Evolutionary conservation across 345 rosid genomes (phyloP), one percentile per base, ranked within the genome.

Genomic region (Zanthoxylum bungeanum): DNA sequence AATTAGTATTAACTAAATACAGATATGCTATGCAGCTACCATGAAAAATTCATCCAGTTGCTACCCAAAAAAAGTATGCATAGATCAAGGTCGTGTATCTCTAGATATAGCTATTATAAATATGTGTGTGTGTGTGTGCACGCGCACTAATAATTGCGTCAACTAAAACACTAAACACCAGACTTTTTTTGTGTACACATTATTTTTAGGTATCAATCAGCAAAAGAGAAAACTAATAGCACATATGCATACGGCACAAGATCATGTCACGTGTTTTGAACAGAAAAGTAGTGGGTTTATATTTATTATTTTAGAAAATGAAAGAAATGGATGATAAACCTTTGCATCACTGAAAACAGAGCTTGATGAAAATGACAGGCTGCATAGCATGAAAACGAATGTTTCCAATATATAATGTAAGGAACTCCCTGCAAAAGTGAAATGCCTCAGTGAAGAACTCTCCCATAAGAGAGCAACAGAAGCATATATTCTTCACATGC

Each of bases 361-460:
- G 97, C 94, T 71, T 87, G 94, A 52, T 88, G 91, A 78, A 95
- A 95, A 85, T 95, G 99, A 71, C 88, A 81, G 72, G 93, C 91
- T 50, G 82, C 88, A 78, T 86, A 88, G 61, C 50, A 76, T 4
- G 99, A 85, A 74, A 88, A 75, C 39, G 82, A 42, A 66, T 66
- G 72, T 81, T 82, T 82, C 99, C 99, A 95, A 73, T 88, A 89
- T 73, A 95, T 88, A 74, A 93, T 91, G 66, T 91, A 88, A 46
- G 93, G 89, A 78, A 91, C 87, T 59, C 99, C 99, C 98, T 94
- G 91, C 76, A 69, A 75, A 56, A 61, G 39, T 53, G 47, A 79
- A 64, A 57, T 7, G 33, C 60, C 52, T n/a, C 8, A 30, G 70
- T 30, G 33, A 73, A 46, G 47, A 61, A 75, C 46, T 50, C 40